A percentile compares a stretch with the other conserved stretches of the same genome.
Evolutionary conservation across 1,139 yeast species (phyloP).

Genomic region (Hyphopichia pseudoburtonii): DNA sequence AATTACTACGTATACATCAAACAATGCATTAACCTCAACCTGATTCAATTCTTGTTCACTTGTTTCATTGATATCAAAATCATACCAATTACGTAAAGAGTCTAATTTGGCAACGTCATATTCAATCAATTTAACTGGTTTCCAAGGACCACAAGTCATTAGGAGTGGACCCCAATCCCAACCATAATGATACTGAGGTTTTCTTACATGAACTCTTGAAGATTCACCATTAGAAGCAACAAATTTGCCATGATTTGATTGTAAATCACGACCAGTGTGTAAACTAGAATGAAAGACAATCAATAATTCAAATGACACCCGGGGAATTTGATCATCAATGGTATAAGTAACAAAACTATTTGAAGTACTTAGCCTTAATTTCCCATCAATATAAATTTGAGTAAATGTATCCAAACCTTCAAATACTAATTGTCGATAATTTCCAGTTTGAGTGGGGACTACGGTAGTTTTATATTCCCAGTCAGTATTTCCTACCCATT

Average conservation of each 20-base stretch:
- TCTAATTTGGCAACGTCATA: slow-evolving; percentile 13
- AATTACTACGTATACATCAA: no score
- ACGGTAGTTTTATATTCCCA: slow-evolving; percentile 35
- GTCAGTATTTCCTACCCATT: slow-evolving; percentile 47
- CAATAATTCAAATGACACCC: no score
- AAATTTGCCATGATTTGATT: slow-evolving; percentile 16
- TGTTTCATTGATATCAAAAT: slow-evolving; percentile 9
- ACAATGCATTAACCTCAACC: slow-evolving; percentile 15
- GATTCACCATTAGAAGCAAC: slow-evolving; percentile 41
- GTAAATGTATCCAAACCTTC: slow-evolving; percentile 50
- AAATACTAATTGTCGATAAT: slow-evolving; percentile 22
- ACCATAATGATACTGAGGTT: slow-evolving; percentile 57
- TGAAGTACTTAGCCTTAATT: slow-evolving; percentile 26
- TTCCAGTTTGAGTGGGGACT: no score
- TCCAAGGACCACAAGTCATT: slow-evolving; percentile 48
- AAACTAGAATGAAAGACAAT: slow-evolving; percentile 24
- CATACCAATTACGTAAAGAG: background rate
- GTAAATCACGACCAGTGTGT: slow-evolving; percentile 18
- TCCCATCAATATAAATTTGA: slow-evolving; percentile 33
- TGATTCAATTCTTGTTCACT: no score
- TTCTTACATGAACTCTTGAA: slow-evolving; percentile 42
- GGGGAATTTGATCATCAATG: slow-evolving; percentile 11
- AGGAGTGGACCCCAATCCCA: slow-evolving; percentile 62
- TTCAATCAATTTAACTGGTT: slow-evolving; percentile 33
- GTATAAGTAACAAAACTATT: slow-evolving; percentile 38